phyloP scores from a whole-genome alignment of 2,329 filamentous ascomycete genomes.

The Ophiocordyceps camponoti-rufipedis region DNA sequence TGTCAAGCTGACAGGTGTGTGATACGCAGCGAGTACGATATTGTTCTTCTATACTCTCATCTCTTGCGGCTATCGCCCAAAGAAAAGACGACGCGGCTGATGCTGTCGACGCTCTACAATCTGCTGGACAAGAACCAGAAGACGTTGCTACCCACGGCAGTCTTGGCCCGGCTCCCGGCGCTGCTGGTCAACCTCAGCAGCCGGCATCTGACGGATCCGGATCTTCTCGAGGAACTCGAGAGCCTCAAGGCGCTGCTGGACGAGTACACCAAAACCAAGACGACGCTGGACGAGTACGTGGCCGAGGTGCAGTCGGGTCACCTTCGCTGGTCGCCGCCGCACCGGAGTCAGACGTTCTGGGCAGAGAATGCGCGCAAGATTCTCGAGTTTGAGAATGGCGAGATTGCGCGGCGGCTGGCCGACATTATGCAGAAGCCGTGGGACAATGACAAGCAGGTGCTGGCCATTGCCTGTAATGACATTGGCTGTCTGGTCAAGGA shows the following conservation, averaged over 20 bases:
- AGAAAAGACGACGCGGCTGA: constrained; percentile 88
- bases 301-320: constrained; percentile 76
- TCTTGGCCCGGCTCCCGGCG: constrained; percentile 63
- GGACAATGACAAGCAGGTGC: constrained; percentile 69
- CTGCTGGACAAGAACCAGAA: constrained; percentile 54
- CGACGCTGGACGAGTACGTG: constrained; percentile 75
- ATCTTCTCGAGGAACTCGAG: constrained; percentile 44
- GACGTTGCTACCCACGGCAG: constrained; percentile 65
- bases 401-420: constrained; percentile 62
- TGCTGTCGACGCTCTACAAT: constrained; percentile 79
- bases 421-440: constrained; percentile 61
- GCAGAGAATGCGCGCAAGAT: constrained; percentile 78
- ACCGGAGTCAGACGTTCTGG: constrained; percentile 79
- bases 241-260: constrained; percentile 44
- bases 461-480: constrained; percentile 88
- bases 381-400: constrained; percentile 64
- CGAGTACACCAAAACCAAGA: constrained; percentile 52
- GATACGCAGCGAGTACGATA: constrained; percentile 62
- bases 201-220: constrained; percentile 45
- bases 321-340: constrained; percentile 81
- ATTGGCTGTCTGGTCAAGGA: constrained; percentile 78
- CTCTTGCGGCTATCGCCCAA: constrained; percentile 85
- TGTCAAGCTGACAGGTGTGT: no score
- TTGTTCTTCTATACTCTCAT: constrained; percentile 81
- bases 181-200: constrained; percentile 44